Evolutionary conservation across 1,139 yeast species (phyloP).

Genomic region (Chernovozyma aurita): DNA sequence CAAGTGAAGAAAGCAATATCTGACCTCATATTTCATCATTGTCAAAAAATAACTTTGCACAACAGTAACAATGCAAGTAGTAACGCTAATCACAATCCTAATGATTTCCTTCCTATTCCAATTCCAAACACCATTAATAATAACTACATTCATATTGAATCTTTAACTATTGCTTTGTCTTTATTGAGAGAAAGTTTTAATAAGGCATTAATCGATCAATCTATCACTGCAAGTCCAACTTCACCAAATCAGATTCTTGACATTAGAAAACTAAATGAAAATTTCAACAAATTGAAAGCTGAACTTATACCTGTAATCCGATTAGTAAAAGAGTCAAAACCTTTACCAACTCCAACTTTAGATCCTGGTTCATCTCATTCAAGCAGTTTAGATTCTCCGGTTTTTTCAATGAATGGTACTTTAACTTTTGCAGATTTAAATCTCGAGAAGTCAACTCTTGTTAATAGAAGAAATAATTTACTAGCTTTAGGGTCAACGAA

Average conservation of each 20-base stretch:
- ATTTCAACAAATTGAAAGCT: slow-evolving; percentile 45
- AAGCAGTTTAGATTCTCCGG: slow-evolving; percentile 30
- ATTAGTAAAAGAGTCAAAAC: slow-evolving; percentile 50
- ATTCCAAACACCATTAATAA: slow-evolving; percentile 10
- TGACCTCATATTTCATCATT: slow-evolving; percentile 37
- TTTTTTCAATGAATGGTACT: slow-evolving; percentile 21
- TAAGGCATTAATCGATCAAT: slow-evolving; percentile 7
- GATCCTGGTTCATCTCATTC: slow-evolving; percentile 32
- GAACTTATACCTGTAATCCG: slow-evolving; percentile 52
- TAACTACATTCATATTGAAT: slow-evolving; percentile 6
- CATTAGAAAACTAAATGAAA: slow-evolving; percentile 40
- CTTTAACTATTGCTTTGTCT: slow-evolving; percentile 4
- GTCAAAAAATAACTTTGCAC: slow-evolving; percentile 15
- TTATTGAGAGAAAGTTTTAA: slow-evolving; percentile 10
- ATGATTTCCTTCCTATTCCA: slow-evolving; percentile 17
- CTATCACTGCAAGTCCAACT: slow-evolving; percentile 14
- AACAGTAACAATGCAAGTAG: slow-evolving; percentile 25
- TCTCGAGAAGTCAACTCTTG: neutral
- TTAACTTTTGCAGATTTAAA: slow-evolving; percentile 1
- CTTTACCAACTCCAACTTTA: slow-evolving; percentile 53
- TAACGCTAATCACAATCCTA: slow-evolving; percentile 28
- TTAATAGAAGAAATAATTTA: slow-evolving; percentile 13
- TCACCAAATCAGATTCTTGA: slow-evolving; percentile 25
- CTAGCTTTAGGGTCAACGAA: slow-evolving; percentile 10
- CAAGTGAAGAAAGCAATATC: slow-evolving; percentile 45